Percentiles rank a stretch among this genome's conserved stretches.
phyloP scores from a whole-genome alignment of 345 rosid genomes.

The Lepidium didymum region DNA sequence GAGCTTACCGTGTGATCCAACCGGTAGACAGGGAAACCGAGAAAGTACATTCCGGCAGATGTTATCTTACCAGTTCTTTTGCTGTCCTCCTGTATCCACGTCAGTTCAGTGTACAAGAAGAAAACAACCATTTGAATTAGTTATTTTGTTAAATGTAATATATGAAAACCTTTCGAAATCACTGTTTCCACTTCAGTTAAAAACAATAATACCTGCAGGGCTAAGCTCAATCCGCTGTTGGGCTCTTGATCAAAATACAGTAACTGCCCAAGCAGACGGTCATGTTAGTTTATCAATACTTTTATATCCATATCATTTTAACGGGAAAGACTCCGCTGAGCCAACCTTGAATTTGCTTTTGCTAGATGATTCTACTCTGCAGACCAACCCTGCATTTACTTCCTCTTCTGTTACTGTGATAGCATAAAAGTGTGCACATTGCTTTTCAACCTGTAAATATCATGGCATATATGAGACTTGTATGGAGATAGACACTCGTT shows the following conservation, averaged over 20 bases:
- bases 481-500: constrained; percentile 12
- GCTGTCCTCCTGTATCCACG: constrained; percentile 69
- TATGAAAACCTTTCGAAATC: neutral
- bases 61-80: constrained; percentile 71
- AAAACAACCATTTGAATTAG: neutral
- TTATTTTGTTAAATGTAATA: neutral
- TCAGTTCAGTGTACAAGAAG: neutral
- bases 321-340: neutral
- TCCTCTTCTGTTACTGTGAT: constrained; percentile 83
- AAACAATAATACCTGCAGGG: constrained; percentile 61
- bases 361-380: constrained; percentile 86
- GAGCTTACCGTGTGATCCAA: constrained; percentile 76
- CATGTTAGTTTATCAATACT: neutral
- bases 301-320: constrained; percentile 7
- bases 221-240: constrained; percentile 79
- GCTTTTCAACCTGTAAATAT: constrained; percentile 84
- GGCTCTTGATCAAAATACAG: constrained; percentile 84
- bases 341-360: constrained; percentile 98
- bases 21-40: constrained; percentile 90
- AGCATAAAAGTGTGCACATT: constrained; percentile 96
- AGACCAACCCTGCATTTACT: constrained; percentile 80
- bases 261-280: constrained; percentile 52
- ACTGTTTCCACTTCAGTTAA: neutral
- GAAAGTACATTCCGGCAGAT: constrained; percentile 97
- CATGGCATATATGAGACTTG: constrained; percentile 11